Base-by-base conservation (phyloP, 2,329 filamentous ascomycete species). In the Aspergillus sp. region DNA sequence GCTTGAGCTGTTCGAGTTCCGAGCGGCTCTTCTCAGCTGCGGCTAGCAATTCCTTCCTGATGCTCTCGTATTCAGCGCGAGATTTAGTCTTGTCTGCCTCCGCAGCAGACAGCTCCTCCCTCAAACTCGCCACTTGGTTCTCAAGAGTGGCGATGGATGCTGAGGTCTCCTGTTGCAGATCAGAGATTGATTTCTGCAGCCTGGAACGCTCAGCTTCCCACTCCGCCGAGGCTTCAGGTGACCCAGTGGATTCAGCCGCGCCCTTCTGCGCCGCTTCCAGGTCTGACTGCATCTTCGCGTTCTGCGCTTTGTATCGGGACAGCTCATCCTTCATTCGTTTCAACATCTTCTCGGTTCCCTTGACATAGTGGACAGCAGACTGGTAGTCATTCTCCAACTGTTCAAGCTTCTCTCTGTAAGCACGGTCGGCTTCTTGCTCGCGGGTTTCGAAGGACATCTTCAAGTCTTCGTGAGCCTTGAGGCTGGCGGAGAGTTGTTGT, bases 301-400 rank as follows among this genome's bases (percentile, higher is more conserved):
- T 96, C 55, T 94, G 88, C 11, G 84, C 76, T 80, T 97, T 97
- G 75, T 95, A 94, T 52, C 91, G 89, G 50, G 88, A 81, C n/a
- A 99, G 80, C 74, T 99, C 94, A 65, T 96, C 91, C 77, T 97
- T 97, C 81, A 99, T 93, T 72, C 95, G 93, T 73, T 94, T 92
- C 45, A 99, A 83, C 91, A 99, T 96, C 81, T 96, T 97, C 74
- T 99, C 94, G 1, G 94, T 97, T 53, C 94, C 94, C 73, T 96
- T 95, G 61, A 99, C 90, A 66, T 99, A 99, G 72, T 96, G 94
- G 46, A 97, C 92, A 14, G 94, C 93, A 40, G 94, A 96, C 72
- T 96, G 91, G 69, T 99, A 96, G 70, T 99, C 94, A 68, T 92
- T 95, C 73, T 97, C 92, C 30, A 99, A 84, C 67, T 96, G 92